Percentiles rank a stretch among this genome's conserved stretches.
Conservation (phyloP, 192 early-diverging fungal genomes). For the Backusella tarrabulga region DNA sequence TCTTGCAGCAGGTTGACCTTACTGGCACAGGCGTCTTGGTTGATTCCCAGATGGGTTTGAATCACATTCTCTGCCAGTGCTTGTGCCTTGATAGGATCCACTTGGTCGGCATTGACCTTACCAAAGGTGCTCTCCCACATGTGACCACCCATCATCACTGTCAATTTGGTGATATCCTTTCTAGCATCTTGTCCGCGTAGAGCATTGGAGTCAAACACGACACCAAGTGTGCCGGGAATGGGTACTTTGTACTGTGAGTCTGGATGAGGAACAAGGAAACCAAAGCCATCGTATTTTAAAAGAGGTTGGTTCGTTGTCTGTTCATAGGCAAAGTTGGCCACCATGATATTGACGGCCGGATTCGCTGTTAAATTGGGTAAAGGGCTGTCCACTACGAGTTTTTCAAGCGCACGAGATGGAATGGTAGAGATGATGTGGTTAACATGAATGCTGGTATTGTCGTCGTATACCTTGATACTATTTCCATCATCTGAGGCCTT, state of each 20-base stretch:
- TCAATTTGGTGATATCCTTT: slow-evolving; percentile 53
- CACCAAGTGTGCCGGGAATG: slow-evolving; percentile 62
- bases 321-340: slow-evolving; percentile 78
- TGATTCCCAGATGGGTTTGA: slow-evolving; percentile 58
- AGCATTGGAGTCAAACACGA: slow-evolving; percentile 85
- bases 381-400: slow-evolving; percentile 37
- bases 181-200: slow-evolving; percentile 65
- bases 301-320: slow-evolving; percentile 14
- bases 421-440: slow-evolving; percentile 71
- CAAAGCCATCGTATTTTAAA: slow-evolving; percentile 78
- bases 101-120: slow-evolving; percentile 15
- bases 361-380: slow-evolving; percentile 57
- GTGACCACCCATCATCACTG: slow-evolving; percentile 91
- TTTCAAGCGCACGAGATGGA: slow-evolving; percentile 51
- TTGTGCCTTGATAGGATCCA: slow-evolving; percentile 31
- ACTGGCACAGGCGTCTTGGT: slow-evolving; percentile 40
- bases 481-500: slow-evolving; percentile 29
- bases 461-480: slow-evolving; percentile 38
- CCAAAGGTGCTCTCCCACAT: slow-evolving; percentile 60
- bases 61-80: slow-evolving; percentile 57
- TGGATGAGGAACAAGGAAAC: slow-evolving; percentile 79
- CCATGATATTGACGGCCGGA: slow-evolving; percentile 74
- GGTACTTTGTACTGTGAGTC: slow-evolving; percentile 25
- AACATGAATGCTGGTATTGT: slow-evolving; percentile 17
- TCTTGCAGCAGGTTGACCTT: slow-evolving; percentile 58